A percentile compares a stretch with the other conserved stretches of the same genome.
Conservation (phyloP, 805 yeast species). For the Jamesozyma gamospora region DNA sequence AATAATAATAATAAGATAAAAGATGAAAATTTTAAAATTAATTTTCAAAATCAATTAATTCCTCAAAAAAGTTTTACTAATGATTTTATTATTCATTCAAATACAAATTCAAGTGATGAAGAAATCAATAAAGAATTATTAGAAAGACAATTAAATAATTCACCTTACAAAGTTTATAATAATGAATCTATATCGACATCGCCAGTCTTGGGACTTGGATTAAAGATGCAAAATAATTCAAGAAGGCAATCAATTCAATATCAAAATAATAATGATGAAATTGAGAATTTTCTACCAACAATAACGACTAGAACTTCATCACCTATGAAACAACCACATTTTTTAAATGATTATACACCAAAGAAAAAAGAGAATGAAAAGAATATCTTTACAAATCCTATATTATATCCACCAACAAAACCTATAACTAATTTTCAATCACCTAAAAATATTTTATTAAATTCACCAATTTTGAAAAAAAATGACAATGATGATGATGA, state of each 20-base stretch:
- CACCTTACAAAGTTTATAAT: not conserved
- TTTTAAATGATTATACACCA: slow-evolving; percentile 1
- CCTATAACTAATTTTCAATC: not conserved
- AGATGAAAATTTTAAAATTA: slow-evolving; percentile 3
- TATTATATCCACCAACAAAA: slow-evolving; percentile 4
- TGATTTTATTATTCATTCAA: not conserved
- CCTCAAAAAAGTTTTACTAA: not conserved
- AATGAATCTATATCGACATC: not conserved
- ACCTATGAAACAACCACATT: slow-evolving; percentile 3
- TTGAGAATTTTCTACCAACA: not conserved
- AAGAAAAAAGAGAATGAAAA: not conserved
- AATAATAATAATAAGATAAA: not conserved
- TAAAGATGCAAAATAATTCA: not conserved
- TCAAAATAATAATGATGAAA: not conserved
- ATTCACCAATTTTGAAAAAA: too few relatives aligned
- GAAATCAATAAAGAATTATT: not conserved
- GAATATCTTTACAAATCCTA: slow-evolving; percentile 6
- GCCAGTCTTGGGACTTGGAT: slow-evolving; percentile 6
- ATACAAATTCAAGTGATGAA: too few relatives aligned
- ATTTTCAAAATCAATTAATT: slow-evolving; percentile 1
- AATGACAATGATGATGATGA: not conserved
- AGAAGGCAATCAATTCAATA: not conserved
- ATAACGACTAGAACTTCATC: slow-evolving; percentile 1
- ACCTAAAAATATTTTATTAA: not conserved
- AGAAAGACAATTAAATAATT: not conserved